Evolutionary conservation across 306 rosid genomes (phyloP), one percentile per base, ranked within the genome.

Genomic region (Castanea crenata): DNA sequence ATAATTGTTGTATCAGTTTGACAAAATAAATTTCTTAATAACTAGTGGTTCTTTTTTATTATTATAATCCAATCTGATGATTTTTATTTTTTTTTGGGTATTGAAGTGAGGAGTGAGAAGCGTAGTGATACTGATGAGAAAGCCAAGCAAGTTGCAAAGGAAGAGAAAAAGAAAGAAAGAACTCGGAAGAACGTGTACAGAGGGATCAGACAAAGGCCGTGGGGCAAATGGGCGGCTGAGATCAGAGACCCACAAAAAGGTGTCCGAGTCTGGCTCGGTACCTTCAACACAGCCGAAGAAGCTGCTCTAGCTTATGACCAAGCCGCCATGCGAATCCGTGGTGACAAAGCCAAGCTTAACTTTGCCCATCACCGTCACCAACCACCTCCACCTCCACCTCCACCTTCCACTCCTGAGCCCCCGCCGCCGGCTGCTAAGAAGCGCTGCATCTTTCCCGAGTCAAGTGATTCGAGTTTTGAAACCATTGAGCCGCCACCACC

Each of bases 181-280:
- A 31, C 55, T 23, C 85, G 97, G 1, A 95, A 95, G 83, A 95
- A 87, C 87, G 83, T 81, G 31, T 95, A 91, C 88, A 87, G 97
- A 86, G 99, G 99, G 68, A 93, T 95, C 79, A 80, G 99, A 67
- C 97, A 88, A 74, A 88, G 99, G 83, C 98, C 99, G 15, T 92
- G 99, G 99, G 99, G 99, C 0, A 95, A 95, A 69, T 95, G 99
- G 99, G 99, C 99, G 0, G 97, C 99, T 0, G 99, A 95, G 80
- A 95, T 95, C 71, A 92, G 99, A 72, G 99, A 95, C 90, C 99
- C 99, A 25, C 88, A 80, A 8, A 89, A 92, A 51, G 99, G 99
- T 11, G 90, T 89, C 74, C 92, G 98, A 0, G 97, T 93, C 51
- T 95, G 98, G 98, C 98, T 95, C 16, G 99, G 99, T 5, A 95